Evolutionary conservation across 1,284 basidiomycete genomes (phyloP), one percentile per base, ranked within the genome.

Genomic region (Rhodotorula mucilaginosa): DNA sequence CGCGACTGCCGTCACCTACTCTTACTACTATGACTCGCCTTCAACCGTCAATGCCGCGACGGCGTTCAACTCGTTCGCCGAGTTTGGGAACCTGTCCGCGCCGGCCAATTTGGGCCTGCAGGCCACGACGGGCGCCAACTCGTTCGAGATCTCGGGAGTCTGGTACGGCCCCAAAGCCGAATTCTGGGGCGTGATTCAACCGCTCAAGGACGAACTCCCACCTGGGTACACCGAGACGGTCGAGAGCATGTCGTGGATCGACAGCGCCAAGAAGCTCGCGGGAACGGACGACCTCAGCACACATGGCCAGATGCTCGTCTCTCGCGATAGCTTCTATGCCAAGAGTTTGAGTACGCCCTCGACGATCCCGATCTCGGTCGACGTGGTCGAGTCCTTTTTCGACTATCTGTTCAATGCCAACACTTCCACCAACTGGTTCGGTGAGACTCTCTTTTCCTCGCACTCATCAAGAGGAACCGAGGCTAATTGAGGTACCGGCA

Each of bases 271-370:
- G 26, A 15, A 71, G 47, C 63, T 74, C 26, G 68, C 70, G 1
- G 70, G 68, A 0, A 52, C 26, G 18, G 62, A 70, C 57, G 51
- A 63, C 15, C 48, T 74, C 5, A 58, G 65, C 56, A 71, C 72
- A 49, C 60, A 60, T 7, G 70, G 64, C 4, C 57, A 74, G 61
- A 66, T 58, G 62, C 56, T 65, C 10, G 48, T 48, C 21, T 51
- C 46, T 7, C 47, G 67, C 19, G 74, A 78, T 57, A 67, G 72
- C 26, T 78, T 78, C 63, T 78, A 75, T 58, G 75, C 75, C 47
- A 78, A 79, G 69, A 65, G 61, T 19, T 61, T 79, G 46, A 74
- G 77, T 62, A 79, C 74, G 23, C 77, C 78, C 16, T 60, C 68
- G 61, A 60, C 63, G 3, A 31, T 34, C 21, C 76, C 74, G n/a